These are phyloP conservation scores for Leccinum solheimii DNA, from an alignment of 1,284 basidiomycete species.

Conservation along the genomic window DNA sequence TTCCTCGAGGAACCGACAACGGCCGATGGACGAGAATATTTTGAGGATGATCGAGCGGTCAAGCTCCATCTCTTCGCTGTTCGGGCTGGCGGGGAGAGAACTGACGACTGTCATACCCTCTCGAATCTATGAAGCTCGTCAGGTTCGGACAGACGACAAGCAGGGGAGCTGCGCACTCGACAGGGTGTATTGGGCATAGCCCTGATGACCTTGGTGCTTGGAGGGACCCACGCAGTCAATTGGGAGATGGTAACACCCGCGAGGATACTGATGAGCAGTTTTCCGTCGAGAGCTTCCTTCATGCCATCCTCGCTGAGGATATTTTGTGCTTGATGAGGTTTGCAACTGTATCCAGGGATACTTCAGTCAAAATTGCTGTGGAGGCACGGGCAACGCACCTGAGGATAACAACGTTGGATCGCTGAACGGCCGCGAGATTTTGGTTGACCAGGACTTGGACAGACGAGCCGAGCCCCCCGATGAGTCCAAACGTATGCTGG, in stretches of 20 bases:
- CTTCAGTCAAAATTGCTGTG: background rate
- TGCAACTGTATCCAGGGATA: slow-evolving; percentile 63
- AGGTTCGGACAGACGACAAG: background rate
- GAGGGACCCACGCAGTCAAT: slow-evolving; percentile 72
- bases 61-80: slow-evolving; percentile 48
- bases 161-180: slow-evolving; percentile 57
- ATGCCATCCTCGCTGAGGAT: slow-evolving; percentile 85
- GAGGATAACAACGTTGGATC: slow-evolving; percentile 84
- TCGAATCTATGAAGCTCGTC: slow-evolving; percentile 65
- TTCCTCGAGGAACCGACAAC: slow-evolving; percentile 92
- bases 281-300: slow-evolving; percentile 81
- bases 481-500: slow-evolving; percentile 56
- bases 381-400: slow-evolving; percentile 56
- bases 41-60: slow-evolving; percentile 82
- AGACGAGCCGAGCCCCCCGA: slow-evolving; percentile 56
- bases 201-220: slow-evolving; percentile 83
- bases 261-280: slow-evolving; percentile 94
- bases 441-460: slow-evolving; percentile 71
- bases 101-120: slow-evolving; percentile 97
- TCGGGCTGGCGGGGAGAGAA: slow-evolving; percentile 54
- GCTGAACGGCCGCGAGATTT: slow-evolving; percentile 74
- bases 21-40: slow-evolving; percentile 94
- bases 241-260: slow-evolving; percentile 92
- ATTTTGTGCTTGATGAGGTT: slow-evolving; percentile 83
- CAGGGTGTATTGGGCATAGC: slow-evolving; percentile 99